Conservation (phyloP, 345 rosid genomes). For the Euclidium syriacum region DNA sequence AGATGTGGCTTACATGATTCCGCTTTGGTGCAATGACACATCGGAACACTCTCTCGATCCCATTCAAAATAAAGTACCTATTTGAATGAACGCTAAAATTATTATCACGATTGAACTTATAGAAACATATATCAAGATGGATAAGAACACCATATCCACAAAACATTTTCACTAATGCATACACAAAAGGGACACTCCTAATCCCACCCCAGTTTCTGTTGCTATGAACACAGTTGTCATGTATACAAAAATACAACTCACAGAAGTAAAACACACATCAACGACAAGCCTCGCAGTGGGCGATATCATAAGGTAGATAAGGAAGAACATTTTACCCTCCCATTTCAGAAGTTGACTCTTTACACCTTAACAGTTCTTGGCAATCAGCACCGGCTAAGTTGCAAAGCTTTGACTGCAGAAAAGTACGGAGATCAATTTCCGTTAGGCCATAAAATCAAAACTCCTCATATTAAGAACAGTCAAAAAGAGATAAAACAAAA, state of each 20-base stretch:
- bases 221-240: neutral
- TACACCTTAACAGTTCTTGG: constrained; percentile 41
- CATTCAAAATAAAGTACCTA: constrained; percentile 86
- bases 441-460: constrained; percentile 9
- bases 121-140: neutral
- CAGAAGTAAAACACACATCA: neutral
- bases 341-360: constrained; percentile 85
- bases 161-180: neutral
- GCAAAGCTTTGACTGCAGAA: constrained; percentile 75
- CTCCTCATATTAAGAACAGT: neutral
- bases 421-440: neutral
- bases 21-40: constrained; percentile 76
- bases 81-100: constrained; percentile 20
- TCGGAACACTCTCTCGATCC: constrained; percentile 92
- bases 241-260: constrained; percentile 1
- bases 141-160: neutral
- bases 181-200: neutral
- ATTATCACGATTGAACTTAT: neutral
- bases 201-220: neutral
- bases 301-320: neutral
- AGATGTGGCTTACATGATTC: constrained; percentile 69
- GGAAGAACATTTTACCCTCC: constrained; percentile 73
- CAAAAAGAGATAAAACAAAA: neutral
- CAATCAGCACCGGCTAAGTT: constrained; percentile 62
- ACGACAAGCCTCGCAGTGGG: constrained; percentile 6